phyloP scores from a whole-genome alignment of 2,329 filamentous ascomycete genomes.

The Fonsecaea nubica region DNA sequence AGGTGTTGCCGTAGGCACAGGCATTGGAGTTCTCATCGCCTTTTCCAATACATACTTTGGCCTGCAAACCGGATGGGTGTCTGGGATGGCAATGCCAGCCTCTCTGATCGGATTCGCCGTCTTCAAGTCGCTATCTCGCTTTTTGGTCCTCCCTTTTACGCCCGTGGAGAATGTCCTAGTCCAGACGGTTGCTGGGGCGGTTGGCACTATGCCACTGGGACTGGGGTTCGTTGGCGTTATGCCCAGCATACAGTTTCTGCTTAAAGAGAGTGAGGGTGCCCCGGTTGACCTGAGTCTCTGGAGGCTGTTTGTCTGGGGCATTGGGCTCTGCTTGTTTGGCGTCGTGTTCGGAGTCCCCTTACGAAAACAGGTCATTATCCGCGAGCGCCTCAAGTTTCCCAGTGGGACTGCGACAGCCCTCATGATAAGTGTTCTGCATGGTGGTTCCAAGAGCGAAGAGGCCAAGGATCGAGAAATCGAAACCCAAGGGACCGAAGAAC shows the following conservation, averaged over 20 bases:
- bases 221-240: slow-evolving; percentile 96
- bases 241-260: slow-evolving; percentile 85
- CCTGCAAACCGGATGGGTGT: slow-evolving; percentile 84
- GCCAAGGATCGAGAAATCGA: slow-evolving; percentile 33
- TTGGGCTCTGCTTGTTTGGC: slow-evolving; percentile 94
- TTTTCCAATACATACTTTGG: slow-evolving; percentile 99
- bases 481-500: slow-evolving; percentile 43
- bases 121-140: slow-evolving; percentile 78
- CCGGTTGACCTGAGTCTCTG: slow-evolving; percentile 74
- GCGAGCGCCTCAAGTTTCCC: slow-evolving; percentile 91
- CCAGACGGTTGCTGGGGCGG: slow-evolving; percentile 92
- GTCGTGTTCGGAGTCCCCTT: slow-evolving; percentile 95
- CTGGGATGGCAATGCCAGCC: slow-evolving; percentile 95
- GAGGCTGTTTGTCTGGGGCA: slow-evolving; percentile 85
- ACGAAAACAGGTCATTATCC: slow-evolving; percentile 87
- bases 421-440: slow-evolving; percentile 89
- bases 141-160: slow-evolving; percentile 80
- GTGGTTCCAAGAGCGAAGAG: slow-evolving; percentile 57
- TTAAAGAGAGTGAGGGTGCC: slow-evolving; percentile 78
- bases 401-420: slow-evolving; percentile 94
- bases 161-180: slow-evolving; percentile 96
- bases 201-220: slow-evolving; percentile 95
- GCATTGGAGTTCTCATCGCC: slow-evolving; percentile 87
- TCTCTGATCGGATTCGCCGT: slow-evolving; percentile 93
- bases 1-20: slow-evolving; percentile 77